phyloP scores from a whole-genome alignment of 1,139 yeast species.

The Saccharomyces hybrid region DNA sequence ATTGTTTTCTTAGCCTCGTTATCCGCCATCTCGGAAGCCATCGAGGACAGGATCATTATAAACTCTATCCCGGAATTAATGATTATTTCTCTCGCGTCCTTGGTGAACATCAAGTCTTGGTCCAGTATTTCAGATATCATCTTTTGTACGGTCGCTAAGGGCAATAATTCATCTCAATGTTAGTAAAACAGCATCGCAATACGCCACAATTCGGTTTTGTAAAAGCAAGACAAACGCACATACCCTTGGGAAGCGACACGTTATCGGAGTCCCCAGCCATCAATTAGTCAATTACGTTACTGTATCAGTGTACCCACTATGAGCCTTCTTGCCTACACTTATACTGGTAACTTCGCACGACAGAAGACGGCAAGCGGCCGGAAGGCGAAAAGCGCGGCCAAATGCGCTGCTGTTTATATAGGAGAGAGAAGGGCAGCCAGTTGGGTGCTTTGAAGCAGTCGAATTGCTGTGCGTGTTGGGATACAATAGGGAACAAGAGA shows the following conservation, averaged over 20 bases:
- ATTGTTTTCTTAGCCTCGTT: constrained; percentile 93
- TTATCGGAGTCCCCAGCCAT: constrained; percentile 12
- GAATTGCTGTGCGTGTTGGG: too few relatives aligned
- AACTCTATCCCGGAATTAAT: constrained; percentile 96
- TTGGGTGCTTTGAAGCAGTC: not conserved
- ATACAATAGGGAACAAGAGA: not conserved
- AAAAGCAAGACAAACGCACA: not conserved
- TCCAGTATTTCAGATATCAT: constrained; percentile 81
- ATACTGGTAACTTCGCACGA: not conserved
- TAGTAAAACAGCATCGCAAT: not conserved
- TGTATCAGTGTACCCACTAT: too few relatives aligned
- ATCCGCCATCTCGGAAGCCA: constrained; percentile 93
- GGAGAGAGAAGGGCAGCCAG: not conserved
- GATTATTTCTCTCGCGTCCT: constrained; percentile 91
- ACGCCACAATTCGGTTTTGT: not conserved
- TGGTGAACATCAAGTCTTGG: constrained; percentile 74
- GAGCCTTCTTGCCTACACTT: constrained; percentile 4
- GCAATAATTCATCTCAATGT: too few relatives aligned
- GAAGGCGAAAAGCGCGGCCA: not conserved
- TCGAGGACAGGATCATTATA: constrained; percentile 88
- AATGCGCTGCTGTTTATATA: not conserved
- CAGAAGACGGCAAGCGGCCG: not conserved
- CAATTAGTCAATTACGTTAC: not conserved
- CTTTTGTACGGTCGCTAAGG: constrained; percentile 82
- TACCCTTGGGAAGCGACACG: constrained; percentile 14